phyloP scores from a whole-genome alignment of 352 stramenopile species.

The Phytophthora melonis region DNA sequence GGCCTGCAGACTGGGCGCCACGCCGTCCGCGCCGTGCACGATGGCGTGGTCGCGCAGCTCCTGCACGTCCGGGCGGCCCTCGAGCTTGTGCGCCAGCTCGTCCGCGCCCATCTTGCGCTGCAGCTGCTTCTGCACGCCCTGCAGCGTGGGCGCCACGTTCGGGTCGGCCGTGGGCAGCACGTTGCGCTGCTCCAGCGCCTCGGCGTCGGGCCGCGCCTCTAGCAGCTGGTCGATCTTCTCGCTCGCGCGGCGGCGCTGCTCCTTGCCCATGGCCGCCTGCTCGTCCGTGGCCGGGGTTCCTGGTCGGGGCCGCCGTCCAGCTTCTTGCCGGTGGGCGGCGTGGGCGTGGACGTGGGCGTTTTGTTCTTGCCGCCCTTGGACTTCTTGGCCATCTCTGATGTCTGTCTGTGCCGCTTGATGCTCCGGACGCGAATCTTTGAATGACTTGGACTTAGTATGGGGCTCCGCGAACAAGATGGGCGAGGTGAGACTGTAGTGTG shows the following conservation, averaged over 20 bases:
- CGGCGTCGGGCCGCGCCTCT: constrained; percentile 59
- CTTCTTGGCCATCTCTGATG: constrained; percentile 68
- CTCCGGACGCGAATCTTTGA: constrained; percentile 26
- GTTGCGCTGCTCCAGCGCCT: constrained; percentile 66
- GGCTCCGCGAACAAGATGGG: neutral
- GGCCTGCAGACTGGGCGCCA: constrained; percentile 82
- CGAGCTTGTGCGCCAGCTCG: constrained; percentile 72
- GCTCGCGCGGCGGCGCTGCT: constrained; percentile 38
- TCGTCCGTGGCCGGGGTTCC: constrained; percentile 32
- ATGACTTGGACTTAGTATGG: constrained; percentile 13
- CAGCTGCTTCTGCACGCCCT: constrained; percentile 80
- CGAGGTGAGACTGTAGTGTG: neutral
- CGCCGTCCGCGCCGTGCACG: constrained; percentile 61
- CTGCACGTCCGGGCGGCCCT: constrained; percentile 75
- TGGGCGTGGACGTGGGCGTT: constrained; percentile 29
- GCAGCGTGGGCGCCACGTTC: constrained; percentile 62
- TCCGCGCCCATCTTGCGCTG: constrained; percentile 81
- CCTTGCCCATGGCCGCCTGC: constrained; percentile 42
- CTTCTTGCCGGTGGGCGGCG: constrained; percentile 25
- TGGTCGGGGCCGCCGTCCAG: constrained; percentile 44
- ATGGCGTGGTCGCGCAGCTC: constrained; percentile 81
- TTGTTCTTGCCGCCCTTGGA: constrained; percentile 50
- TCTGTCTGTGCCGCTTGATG: constrained; percentile 20
- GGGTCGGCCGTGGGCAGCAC: constrained; percentile 54
- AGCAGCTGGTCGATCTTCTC: constrained; percentile 81